Percentiles rank a stretch among this genome's conserved stretches.
Evolutionary conservation across 2,329 filamentous ascomycete genomes (phyloP).

Genomic region (Aspergillus thermomutatus): DNA sequence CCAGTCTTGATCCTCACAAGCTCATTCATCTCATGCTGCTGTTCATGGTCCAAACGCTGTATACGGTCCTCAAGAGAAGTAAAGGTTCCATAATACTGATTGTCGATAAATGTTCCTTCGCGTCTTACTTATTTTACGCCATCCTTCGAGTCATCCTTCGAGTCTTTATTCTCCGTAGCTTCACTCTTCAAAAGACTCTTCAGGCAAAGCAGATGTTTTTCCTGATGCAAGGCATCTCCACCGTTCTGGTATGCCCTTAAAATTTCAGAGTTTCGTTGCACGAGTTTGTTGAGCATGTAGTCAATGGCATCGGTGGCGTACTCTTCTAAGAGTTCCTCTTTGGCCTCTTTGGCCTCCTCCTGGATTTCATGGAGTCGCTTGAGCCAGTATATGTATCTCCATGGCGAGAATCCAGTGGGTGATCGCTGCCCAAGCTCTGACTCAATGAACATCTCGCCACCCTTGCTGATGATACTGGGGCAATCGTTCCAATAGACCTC

Average conservation of each 20-base stretch:
- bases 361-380: slow-evolving; percentile 23
- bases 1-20: neutral
- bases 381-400: slow-evolving; percentile 27
- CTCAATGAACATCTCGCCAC: slow-evolving; percentile 17
- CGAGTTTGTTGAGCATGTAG: slow-evolving; percentile 11
- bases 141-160: no score
- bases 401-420: slow-evolving; percentile 20
- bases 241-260: slow-evolving; percentile 8
- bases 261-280: slow-evolving; percentile 17
- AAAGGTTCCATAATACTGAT: slow-evolving; percentile 16
- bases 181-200: slow-evolving; percentile 1
- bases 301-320: slow-evolving; percentile 17
- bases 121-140: no score
- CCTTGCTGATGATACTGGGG: slow-evolving; percentile 13
- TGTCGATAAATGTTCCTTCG: slow-evolving; percentile 12
- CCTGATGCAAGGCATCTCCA: slow-evolving; percentile 6
- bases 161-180: no score
- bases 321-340: slow-evolving; percentile 19
- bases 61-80: slow-evolving; percentile 19
- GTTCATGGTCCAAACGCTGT: slow-evolving; percentile 11
- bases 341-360: slow-evolving; percentile 16
- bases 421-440: slow-evolving; percentile 23
- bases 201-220: slow-evolving; percentile 11
- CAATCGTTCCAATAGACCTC: slow-evolving; percentile 21
- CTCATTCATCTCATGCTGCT: slow-evolving; percentile 2